Conservation (phyloP, 192 early-diverging fungal genomes). For the Coemansia pectinata region DNA sequence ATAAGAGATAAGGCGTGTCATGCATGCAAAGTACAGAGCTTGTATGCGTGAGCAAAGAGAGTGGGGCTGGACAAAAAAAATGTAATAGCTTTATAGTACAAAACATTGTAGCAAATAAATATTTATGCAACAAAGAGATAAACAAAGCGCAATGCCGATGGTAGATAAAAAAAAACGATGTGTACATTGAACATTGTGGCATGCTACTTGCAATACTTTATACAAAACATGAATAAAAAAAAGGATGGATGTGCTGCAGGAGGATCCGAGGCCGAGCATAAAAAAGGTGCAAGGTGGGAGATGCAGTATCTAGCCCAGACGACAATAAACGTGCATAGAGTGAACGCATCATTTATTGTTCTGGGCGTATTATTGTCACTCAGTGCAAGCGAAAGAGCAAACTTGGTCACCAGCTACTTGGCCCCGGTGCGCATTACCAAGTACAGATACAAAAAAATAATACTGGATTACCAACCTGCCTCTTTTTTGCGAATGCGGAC, state of each 20-base stretch:
- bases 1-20: neutral
- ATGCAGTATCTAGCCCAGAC: neutral
- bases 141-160: neutral
- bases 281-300: neutral
- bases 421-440: neutral
- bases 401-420: neutral
- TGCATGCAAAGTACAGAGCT: neutral
- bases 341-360: slow-evolving; percentile 1
- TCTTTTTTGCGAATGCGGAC: slow-evolving; percentile 1
- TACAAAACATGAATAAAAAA: neutral
- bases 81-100: neutral
- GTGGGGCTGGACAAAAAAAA: neutral
- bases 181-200: neutral
- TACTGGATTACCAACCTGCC: neutral
- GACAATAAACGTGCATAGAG: slow-evolving; percentile 5
- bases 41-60: neutral
- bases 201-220: neutral
- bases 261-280: neutral
- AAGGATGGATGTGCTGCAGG: neutral
- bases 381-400: neutral
- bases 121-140: neutral
- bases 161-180: neutral
- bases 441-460: neutral
- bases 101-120: neutral
- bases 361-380: neutral